phyloP scores from a whole-genome alignment of 306 rosid genomes.

The Dalbergia cultrata region DNA sequence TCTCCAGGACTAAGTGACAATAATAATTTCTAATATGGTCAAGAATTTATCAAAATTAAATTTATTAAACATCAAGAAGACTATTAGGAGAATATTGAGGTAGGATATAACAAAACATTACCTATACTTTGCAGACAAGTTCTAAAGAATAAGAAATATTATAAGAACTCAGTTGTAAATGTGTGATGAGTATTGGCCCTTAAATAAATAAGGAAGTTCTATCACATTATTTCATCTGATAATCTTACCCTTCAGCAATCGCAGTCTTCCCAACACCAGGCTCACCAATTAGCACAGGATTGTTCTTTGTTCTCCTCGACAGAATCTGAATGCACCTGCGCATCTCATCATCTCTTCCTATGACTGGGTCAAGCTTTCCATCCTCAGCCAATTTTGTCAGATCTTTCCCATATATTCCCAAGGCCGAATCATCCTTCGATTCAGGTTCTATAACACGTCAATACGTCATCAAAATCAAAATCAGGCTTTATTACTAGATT shows the following conservation, averaged over 20 bases:
- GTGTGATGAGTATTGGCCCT: too few relatives aligned
- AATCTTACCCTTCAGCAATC: slow-evolving; percentile 77
- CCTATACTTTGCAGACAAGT: too few relatives aligned
- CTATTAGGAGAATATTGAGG: neutral
- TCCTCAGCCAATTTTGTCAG: slow-evolving; percentile 76
- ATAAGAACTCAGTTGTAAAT: too few relatives aligned
- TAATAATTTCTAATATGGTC: too few relatives aligned
- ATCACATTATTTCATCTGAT: too few relatives aligned
- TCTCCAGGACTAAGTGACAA: too few relatives aligned
- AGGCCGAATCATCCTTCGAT: slow-evolving; percentile 71
- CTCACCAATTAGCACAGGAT: slow-evolving; percentile 86
- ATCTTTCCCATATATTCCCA: slow-evolving; percentile 84
- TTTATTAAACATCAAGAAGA: neutral
- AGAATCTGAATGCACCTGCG: slow-evolving; percentile 87
- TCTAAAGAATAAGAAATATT: too few relatives aligned
- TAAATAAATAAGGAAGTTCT: too few relatives aligned
- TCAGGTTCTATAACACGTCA: slow-evolving; percentile 72
- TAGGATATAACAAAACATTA: neutral
- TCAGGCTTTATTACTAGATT: too few relatives aligned
- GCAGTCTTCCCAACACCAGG: slow-evolving; percentile 93
- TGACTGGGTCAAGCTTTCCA: slow-evolving; percentile 86
- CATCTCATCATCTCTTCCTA: slow-evolving; percentile 87
- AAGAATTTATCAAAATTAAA: too few relatives aligned
- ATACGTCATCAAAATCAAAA: slow-evolving; percentile 9
- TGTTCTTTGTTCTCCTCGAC: slow-evolving; percentile 87